Conservation (phyloP, 2,329 filamentous ascomycete species). For the Claviceps cyperi region DNA sequence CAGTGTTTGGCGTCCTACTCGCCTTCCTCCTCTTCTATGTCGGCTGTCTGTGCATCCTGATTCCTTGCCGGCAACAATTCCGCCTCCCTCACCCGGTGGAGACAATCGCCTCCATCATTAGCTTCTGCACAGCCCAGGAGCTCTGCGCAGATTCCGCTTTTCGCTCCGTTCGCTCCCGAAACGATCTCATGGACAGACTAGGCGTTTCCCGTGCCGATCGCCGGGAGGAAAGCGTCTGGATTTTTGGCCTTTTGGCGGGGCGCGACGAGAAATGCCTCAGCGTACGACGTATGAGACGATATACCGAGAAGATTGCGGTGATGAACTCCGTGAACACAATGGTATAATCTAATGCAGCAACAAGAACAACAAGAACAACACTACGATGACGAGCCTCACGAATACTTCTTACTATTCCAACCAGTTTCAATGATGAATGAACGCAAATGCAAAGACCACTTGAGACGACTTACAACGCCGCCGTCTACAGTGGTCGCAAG, state of each 20-base stretch:
- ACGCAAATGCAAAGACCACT: background rate
- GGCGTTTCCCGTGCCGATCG: slow-evolving; percentile 34
- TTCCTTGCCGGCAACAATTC: slow-evolving; percentile 45
- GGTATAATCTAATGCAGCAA: background rate
- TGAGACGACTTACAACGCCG: background rate
- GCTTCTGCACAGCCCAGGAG: slow-evolving; percentile 60
- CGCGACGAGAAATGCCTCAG: slow-evolving; percentile 28
- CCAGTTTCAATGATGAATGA: background rate
- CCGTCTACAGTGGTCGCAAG: background rate
- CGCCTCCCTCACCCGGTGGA: slow-evolving; percentile 59
- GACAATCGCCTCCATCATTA: slow-evolving; percentile 62
- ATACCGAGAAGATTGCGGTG: slow-evolving; percentile 26
- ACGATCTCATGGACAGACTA: slow-evolving; percentile 54
- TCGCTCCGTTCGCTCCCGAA: slow-evolving; percentile 48
- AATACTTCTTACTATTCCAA: background rate
- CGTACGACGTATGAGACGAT: slow-evolving; percentile 28
- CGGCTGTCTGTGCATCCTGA: slow-evolving; percentile 43
- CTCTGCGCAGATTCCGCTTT: slow-evolving; percentile 62
- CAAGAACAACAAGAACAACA: background rate
- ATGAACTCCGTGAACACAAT: slow-evolving; percentile 14
- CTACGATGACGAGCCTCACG: background rate
- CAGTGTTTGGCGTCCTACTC: slow-evolving; percentile 60
- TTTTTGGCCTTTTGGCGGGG: slow-evolving; percentile 28
- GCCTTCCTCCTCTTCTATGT: slow-evolving; percentile 58
- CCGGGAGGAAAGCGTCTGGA: slow-evolving; percentile 37